Percentiles rank a stretch among this genome's conserved stretches.
These are phyloP conservation scores for Dianthus caryophyllus DNA, from an alignment of 148 eudicot genomes.

Conservation along the genomic window DNA sequence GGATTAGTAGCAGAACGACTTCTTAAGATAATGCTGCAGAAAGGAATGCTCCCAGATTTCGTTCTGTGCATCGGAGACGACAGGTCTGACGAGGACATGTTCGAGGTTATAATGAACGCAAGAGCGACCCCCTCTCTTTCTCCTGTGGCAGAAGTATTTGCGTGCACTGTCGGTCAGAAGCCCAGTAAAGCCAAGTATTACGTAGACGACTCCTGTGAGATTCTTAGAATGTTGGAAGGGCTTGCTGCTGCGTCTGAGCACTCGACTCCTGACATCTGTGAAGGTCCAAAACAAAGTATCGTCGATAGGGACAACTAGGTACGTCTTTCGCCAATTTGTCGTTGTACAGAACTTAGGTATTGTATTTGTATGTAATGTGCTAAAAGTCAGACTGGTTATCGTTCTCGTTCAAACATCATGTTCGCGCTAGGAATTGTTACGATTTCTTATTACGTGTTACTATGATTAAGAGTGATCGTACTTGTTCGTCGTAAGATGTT, in stretches of 20 bases:
- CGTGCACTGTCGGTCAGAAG: constrained; percentile 78
- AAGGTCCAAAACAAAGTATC: constrained; percentile 16
- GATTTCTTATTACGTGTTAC: too few relatives aligned
- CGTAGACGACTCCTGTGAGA: constrained; percentile 53
- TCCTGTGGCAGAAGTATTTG: constrained; percentile 60
- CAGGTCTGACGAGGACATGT: constrained; percentile 81
- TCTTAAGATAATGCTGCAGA: constrained; percentile 42
- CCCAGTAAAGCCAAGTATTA: constrained; percentile 78
- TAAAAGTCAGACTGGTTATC: too few relatives aligned
- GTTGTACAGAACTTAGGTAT: constrained; percentile 19
- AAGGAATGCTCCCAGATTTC: constrained; percentile 63
- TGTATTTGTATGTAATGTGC: too few relatives aligned
- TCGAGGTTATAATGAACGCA: constrained; percentile 60
- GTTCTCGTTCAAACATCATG: too few relatives aligned
- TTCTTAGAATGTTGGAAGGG: constrained; percentile 57
- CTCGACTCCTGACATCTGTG: constrained; percentile 19
- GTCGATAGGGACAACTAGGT: constrained; percentile 21
- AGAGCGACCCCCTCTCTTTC: constrained; percentile 43
- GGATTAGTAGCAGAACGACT: constrained; percentile 64
- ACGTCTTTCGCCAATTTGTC: not conserved
- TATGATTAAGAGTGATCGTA: too few relatives aligned
- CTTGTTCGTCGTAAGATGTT: too few relatives aligned
- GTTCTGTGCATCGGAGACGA: constrained; percentile 78
- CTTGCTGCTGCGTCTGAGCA: constrained; percentile 54
- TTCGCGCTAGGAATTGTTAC: too few relatives aligned